Evolutionary conservation across 495 filamentous ascomycete genomes (phyloP).

Genomic region (Aspergillus nanangensis): DNA sequence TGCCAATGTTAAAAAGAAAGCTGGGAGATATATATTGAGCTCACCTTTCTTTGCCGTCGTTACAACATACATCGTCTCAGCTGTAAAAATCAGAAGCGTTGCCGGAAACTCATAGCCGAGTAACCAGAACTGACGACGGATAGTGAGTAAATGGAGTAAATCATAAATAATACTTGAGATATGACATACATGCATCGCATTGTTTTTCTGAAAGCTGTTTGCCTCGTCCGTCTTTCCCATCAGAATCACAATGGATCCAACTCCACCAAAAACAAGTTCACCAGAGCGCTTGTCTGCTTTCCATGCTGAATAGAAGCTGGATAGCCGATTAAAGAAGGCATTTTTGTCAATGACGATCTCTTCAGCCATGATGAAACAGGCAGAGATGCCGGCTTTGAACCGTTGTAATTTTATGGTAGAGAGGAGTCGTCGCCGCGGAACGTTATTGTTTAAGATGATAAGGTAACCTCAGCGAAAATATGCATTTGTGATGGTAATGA

Average conservation of each 20-base stretch:
- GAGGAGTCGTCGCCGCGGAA: not conserved
- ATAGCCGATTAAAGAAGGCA: constrained; percentile 86
- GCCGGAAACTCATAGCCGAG: constrained; percentile 98
- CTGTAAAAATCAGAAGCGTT: constrained; percentile 86
- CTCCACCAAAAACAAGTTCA: constrained; percentile 78
- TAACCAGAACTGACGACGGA: constrained; percentile 77
- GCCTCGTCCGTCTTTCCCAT: constrained; percentile 93
- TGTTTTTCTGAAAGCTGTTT: constrained; percentile 83
- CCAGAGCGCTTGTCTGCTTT: constrained; percentile 81
- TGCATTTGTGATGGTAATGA: no score
- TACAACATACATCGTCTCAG: constrained; percentile 80
- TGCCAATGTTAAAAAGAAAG: constrained; percentile 1
- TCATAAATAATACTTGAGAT: not conserved
- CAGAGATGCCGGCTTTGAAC: constrained; percentile 8
- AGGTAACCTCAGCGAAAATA: no score
- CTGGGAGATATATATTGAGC: no score
- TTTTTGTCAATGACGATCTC: constrained; percentile 89
- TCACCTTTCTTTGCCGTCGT: constrained; percentile 96
- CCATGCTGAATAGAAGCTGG: constrained; percentile 83
- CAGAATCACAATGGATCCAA: constrained; percentile 76
- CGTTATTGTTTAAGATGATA: no score
- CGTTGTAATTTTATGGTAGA: constrained; percentile 1
- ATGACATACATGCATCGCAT: constrained; percentile 82
- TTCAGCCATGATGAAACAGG: constrained; percentile 41
- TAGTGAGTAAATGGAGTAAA: not conserved